Base-by-base conservation (phyloP, 1,284 basidiomycete genomes). In the Coniferiporia sulphurascens region DNA sequence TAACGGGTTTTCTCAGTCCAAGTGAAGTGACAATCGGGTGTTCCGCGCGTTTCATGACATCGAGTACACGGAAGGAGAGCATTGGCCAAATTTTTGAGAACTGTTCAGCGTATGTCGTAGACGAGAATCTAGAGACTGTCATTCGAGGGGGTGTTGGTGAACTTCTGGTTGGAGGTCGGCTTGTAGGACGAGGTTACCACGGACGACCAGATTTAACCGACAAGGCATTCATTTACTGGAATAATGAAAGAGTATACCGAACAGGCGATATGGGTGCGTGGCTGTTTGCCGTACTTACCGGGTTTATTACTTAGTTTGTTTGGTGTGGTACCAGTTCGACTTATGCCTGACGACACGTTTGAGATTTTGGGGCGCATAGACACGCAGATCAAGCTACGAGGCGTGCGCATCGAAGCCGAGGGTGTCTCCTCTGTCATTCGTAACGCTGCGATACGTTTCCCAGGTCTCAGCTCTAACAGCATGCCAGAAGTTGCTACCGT, bases 341-440 rank as follows among this genome's bases (percentile, higher is more conserved):
- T 83, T 78, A 77, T 80, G 71, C 78, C 79, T 0, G 79, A 83
- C 61, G 72, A 70, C n/a, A 76, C 77, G 4, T 65, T 83, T 21
- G 77, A 82, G 63, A 81, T 83, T 55, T 68, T 80, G 32, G 82
- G 81, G n/a, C 75, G 81, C 21, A 78, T 80, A 48, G 82, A 83
- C 62, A 77, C 76, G 15, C 82, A 83, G 63, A 77, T 82, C 66
- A 83, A 83, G 68, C 68, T 82, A 41, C 73, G 78, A 44, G 80
- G 81, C 27, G 79, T 82, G 34, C 75, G 81, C 10, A 81, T 82
- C 32, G 81, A 83, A 64, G 74, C 75, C 1, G 81, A 81, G 64
- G 80, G 80, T 5, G 75, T 82, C 22, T 80, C 79, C 9, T 72
- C 79, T 38, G 74, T 81, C 50, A 67, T 82, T 43, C 74, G 76